phyloP scores from a whole-genome alignment of 176 grass and related monocot genomes.

The Avena sativa region DNA sequence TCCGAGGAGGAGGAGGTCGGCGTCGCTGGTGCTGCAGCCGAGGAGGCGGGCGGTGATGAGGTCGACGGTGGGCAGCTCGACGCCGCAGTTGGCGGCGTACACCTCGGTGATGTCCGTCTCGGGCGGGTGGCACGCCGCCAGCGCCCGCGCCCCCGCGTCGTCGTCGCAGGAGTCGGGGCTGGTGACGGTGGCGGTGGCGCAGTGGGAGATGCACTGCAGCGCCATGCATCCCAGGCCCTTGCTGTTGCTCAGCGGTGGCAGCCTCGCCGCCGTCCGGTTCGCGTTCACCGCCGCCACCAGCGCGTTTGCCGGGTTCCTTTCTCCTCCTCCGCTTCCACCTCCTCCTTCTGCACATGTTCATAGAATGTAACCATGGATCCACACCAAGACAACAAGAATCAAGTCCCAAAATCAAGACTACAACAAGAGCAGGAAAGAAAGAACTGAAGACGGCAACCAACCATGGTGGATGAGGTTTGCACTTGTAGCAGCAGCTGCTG shows the following conservation, averaged over 20 bases:
- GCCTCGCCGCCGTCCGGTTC: constrained; percentile 65
- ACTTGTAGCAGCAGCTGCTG: background rate
- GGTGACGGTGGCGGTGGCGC: constrained; percentile 22
- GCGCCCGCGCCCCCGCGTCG: constrained; percentile 28
- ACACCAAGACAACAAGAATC: background rate
- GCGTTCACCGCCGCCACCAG: constrained; percentile 72
- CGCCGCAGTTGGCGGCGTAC: constrained; percentile 90
- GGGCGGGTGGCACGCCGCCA: constrained; percentile 61
- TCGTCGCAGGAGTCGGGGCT: constrained; percentile 32
- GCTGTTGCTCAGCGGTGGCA: constrained; percentile 63
- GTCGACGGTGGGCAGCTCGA: constrained; percentile 88
- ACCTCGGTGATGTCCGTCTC: constrained; percentile 88
- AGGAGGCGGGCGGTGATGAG: constrained; percentile 60
- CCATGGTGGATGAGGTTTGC: background rate
- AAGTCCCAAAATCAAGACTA: background rate
- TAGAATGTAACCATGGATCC: background rate
- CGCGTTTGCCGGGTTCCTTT: constrained; percentile 79
- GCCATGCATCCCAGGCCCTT: constrained; percentile 91
- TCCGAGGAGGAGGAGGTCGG: background rate
- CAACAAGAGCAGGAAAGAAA: background rate
- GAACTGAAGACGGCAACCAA: background rate
- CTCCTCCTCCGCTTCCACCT: background rate
- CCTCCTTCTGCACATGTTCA: constrained; percentile 30
- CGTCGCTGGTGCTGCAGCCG: constrained; percentile 31
- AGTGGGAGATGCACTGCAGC: constrained; percentile 72